Evolutionary conservation across 2,329 filamentous ascomycete genomes (phyloP).

Genomic region (Alternaria panax): DNA sequence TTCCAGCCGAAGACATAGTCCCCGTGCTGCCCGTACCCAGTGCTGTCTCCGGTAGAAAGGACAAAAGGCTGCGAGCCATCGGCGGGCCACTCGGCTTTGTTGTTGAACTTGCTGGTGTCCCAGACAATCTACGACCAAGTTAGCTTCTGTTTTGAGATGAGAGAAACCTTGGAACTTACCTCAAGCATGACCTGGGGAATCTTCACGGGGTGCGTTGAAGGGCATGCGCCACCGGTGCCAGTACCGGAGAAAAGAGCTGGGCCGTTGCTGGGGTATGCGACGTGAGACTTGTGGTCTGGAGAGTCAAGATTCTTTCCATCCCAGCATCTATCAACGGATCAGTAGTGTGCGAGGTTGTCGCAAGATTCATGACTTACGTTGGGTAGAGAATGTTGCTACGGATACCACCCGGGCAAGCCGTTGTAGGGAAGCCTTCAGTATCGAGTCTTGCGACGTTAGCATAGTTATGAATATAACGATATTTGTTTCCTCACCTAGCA

Average conservation of each 20-base stretch:
- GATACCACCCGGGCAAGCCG: conserved; percentile 37
- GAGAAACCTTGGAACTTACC: conserved; percentile 18
- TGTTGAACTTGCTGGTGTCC: conserved; percentile 52
- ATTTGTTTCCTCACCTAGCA: conserved; percentile 12
- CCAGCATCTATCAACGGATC: conserved; percentile 56
- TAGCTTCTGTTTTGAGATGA: not conserved
- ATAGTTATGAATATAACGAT: not conserved
- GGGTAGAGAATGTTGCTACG: conserved; percentile 41
- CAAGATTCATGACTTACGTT: conserved; percentile 14
- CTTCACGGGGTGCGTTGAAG: conserved; percentile 53
- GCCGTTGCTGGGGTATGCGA: conserved; percentile 51
- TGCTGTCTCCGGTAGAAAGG: conserved; percentile 34
- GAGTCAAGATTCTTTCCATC: conserved; percentile 59
- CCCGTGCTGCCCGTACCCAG: conserved; percentile 34
- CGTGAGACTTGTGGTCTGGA: conserved; percentile 59
- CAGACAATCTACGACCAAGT: conserved; percentile 44
- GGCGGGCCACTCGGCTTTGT: conserved; percentile 42
- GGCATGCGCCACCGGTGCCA: conserved; percentile 48
- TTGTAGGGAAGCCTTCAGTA: conserved; percentile 23
- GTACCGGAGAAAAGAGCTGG: conserved; percentile 33
- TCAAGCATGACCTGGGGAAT: conserved; percentile 58
- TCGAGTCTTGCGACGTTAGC: conserved; percentile 9
- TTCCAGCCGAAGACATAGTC: conserved; percentile 46
- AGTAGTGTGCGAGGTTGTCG: not conserved
- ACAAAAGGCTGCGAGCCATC: conserved; percentile 40